Conservation (phyloP, 2,329 filamentous ascomycete species). For the Pseudophaeomoniella oleicola region DNA sequence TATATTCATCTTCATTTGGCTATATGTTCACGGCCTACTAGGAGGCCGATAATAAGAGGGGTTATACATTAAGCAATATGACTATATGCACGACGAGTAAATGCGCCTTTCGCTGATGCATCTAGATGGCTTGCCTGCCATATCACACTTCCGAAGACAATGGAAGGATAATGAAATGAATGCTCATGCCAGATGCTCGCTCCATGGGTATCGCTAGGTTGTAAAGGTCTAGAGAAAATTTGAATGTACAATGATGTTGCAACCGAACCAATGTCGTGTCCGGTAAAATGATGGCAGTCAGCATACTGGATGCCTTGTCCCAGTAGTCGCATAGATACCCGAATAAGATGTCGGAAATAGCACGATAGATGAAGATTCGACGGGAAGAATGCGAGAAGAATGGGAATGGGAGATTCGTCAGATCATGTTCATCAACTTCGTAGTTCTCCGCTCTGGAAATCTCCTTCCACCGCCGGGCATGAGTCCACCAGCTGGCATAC, state of each 20-base stretch:
- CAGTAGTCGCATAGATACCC: too few relatives aligned
- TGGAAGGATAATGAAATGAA: not conserved
- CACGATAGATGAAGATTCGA: too few relatives aligned
- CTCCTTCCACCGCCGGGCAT: constrained; percentile 19
- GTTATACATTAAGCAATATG: not conserved
- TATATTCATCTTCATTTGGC: too few relatives aligned
- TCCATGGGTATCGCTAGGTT: not conserved
- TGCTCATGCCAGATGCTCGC: not conserved
- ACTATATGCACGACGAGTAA: not conserved
- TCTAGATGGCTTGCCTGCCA: not conserved
- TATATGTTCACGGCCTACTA: too few relatives aligned
- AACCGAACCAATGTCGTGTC: too few relatives aligned
- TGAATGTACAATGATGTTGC: too few relatives aligned
- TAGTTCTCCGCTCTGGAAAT: constrained; percentile 34
- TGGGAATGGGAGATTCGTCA: constrained; percentile 14
- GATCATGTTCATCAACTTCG: constrained; percentile 30
- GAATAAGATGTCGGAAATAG: too few relatives aligned
- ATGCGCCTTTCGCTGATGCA: not conserved
- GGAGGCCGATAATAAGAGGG: too few relatives aligned
- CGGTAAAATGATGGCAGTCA: too few relatives aligned
- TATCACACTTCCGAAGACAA: not conserved
- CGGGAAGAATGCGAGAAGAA: not conserved
- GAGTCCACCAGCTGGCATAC: constrained; percentile 10
- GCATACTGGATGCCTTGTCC: too few relatives aligned
- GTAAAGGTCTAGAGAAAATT: too few relatives aligned